Conservation (phyloP, 73 alveolate species). For the Uronychia setigera region DNA sequence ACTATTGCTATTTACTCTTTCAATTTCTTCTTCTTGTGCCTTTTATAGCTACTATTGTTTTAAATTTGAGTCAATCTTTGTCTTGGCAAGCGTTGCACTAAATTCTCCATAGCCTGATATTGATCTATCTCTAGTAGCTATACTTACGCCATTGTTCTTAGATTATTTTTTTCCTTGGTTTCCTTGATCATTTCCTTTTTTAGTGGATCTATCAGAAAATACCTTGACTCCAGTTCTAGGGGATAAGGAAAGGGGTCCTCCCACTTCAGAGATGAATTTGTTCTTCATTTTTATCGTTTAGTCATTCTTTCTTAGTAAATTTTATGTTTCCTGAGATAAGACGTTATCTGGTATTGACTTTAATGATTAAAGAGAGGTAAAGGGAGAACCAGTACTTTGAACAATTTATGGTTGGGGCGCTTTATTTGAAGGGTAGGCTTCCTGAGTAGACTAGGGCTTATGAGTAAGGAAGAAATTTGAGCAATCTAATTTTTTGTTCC, state of each 20-base stretch:
- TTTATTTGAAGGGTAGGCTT: not conserved
- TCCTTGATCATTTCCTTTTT: not conserved
- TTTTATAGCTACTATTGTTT: conserved; percentile 58
- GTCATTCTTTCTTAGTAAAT: not conserved
- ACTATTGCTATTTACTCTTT: conserved; percentile 60
- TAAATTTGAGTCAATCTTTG: conserved; percentile 54
- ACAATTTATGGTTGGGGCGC: not conserved
- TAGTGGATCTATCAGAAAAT: too few relatives aligned
- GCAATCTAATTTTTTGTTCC: too few relatives aligned
- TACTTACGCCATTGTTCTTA: not conserved
- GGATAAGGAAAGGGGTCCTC: too few relatives aligned
- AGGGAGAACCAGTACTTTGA: not conserved
- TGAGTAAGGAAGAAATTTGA: not conserved
- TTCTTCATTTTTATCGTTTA: not conserved
- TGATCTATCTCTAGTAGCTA: conserved; percentile 28
- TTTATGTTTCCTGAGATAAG: not conserved
- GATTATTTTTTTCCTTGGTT: not conserved
- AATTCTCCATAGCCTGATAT: conserved; percentile 55
- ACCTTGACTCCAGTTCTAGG: too few relatives aligned
- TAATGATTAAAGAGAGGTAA: not conserved
- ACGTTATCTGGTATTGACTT: not conserved
- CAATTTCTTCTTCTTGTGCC: conserved; percentile 7
- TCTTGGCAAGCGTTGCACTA: conserved; percentile 48
- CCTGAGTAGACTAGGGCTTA: not conserved
- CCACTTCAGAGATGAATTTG: not conserved